Evolutionary conservation across 2,329 filamentous ascomycete species (phyloP), one percentile per base, ranked within the genome.

Genomic region (Aspergillus awamori): DNA sequence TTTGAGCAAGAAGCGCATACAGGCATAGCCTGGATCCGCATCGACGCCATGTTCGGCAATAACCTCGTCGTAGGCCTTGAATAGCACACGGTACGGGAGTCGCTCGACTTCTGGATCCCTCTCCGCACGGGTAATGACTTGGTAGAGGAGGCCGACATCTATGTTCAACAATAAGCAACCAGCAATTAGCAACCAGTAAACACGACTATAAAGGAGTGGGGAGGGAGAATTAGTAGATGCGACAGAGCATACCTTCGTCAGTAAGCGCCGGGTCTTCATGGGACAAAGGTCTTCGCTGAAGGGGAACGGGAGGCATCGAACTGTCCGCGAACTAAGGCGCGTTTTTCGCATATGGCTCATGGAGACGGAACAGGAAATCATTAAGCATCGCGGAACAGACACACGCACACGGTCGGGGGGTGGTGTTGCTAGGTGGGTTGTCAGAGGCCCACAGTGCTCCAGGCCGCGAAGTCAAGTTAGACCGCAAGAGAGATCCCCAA

Each of bases 141-240:
- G 84, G 76, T 92, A 89, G 60, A 97, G 83, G 63, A 92, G 83
- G 63, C 86, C 84, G 74, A 97, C 90, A 80, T 96, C 93, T 93
- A 66, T 17, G 4, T 28, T 4, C 26, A n/a, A 53, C 33, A 30
- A 24, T 17, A 28, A 30, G 26, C n/a, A 30, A 51, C n/a, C 28
- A 17, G 47, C n/a, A 13, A 6, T 28, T 8, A n/a, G 17, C 28
- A 30, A 30, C 10, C 10, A 4, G 28, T 51, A n/a, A 13, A n/a
- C 45, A 15, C 6, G 45, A 22, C 17, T 22, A 22, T 13, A 10
- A 3, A 45, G 39, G 8, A 8, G 33, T 11, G 4, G 7, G 20
- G 8, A 2, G 13, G 10, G 22, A 4, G 3, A 20, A 20, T 53
- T 52, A 6, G 3, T n/a, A 45, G 8, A 24, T 17, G 20, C 36